Evolutionary conservation across 2,329 filamentous ascomycete genomes (phyloP), one percentile per base, ranked within the genome.

Genomic region (Penicillium vulpinum): DNA sequence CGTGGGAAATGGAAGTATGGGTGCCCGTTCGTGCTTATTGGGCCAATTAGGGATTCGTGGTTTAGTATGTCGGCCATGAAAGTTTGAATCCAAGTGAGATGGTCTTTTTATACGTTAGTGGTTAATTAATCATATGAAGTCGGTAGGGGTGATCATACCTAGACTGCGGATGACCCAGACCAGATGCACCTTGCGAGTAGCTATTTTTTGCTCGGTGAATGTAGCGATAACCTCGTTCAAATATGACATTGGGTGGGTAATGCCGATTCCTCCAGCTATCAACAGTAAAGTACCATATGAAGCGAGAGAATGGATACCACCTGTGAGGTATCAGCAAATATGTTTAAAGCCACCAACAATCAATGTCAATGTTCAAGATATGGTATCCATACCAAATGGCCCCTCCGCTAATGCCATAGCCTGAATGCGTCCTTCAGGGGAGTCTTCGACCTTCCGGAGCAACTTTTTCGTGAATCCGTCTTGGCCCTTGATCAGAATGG

Each of bases 211-310:
- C 9, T 63, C 45, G 7, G 64, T 45, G 18, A 71, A 69, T 2
- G 62, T 66, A 22, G 63, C 57, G 21, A 72, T 57, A 7, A 72
- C 66, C 41, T 72, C 67, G 29, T 69, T 67, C 18, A 74, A 45
- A 45, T 73, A 73, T 1, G 70, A 72, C 57, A 73, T 67, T 7
- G 71, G 66, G 45, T 73, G 70, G 2, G 73, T 75, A 45, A 75
- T 73, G 1, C 73, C 73, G 41, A 75, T 74, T 2, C 73, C 73
- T 0, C 73, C 73, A 5, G 73, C 71, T 33, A 75, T 64, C 15
- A 74, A 49, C 1, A 75, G 56, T 13, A 75, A 61, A 5, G 67
- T 72, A 5, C 72, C 73, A 28, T 73, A 73, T 0, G 70, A 72
- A 3, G 59, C 51, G 4, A 72, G 62, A 0, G 67, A 69, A 40